Evolutionary conservation across 2,329 filamentous ascomycete genomes (phyloP).

Genomic region (Corynespora cassiicola): DNA sequence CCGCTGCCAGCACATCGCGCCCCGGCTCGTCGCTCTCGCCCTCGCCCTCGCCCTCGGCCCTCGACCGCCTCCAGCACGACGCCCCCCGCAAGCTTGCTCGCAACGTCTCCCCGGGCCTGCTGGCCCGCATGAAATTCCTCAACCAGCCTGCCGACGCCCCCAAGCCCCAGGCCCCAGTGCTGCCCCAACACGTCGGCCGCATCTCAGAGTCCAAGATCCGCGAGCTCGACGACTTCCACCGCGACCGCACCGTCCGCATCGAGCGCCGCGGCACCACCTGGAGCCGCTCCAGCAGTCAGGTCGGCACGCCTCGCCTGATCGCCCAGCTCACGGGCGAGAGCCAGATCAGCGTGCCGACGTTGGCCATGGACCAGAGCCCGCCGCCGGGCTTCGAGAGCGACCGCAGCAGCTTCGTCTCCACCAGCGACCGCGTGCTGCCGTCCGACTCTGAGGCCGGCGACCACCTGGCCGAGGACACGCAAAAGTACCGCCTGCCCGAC

Average conservation of each 20-base stretch:
- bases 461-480: constrained; percentile 68
- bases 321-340: constrained; percentile 31
- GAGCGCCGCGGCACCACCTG: constrained; percentile 74
- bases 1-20: no score
- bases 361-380: constrained; percentile 45
- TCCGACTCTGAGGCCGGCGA: constrained; percentile 56
- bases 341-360: constrained; percentile 35
- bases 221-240: constrained; percentile 71
- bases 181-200: constrained; percentile 62
- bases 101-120: constrained; percentile 51
- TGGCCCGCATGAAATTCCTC: constrained; percentile 53
- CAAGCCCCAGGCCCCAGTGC: constrained; percentile 31
- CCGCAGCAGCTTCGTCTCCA: constrained; percentile 55
- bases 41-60: constrained; percentile 17
- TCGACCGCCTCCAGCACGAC: constrained; percentile 21
- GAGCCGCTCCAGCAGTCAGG: constrained; percentile 64
- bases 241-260: constrained; percentile 62
- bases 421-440: constrained; percentile 62
- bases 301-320: constrained; percentile 32
- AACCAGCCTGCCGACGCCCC: constrained; percentile 46
- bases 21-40: constrained; percentile 15
- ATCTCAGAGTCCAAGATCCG: constrained; percentile 74
- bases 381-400: constrained; percentile 52
- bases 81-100: constrained; percentile 41
- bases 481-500: constrained; percentile 78